Base-by-base conservation (phyloP, 129 eudicot genomes). In the Kitagawia praeruptora region DNA sequence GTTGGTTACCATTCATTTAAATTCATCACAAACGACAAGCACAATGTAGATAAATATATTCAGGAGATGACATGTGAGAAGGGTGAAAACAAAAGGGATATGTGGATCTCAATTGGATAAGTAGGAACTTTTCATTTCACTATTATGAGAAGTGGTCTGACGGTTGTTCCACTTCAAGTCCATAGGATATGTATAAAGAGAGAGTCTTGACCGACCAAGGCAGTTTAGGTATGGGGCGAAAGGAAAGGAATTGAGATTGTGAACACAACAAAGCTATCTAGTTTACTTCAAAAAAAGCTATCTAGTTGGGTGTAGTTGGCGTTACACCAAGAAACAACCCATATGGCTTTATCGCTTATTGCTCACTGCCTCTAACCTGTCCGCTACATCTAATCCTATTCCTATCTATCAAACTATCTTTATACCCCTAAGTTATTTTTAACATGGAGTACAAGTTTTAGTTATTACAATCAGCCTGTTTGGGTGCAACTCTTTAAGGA, bases 61-160 rank as follows among this genome's bases (percentile, higher is more conserved):
- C 23, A 51, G 8, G 6, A 56, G 47, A 11, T 31, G 63, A 34
- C 37, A 31, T 28, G 75, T 27, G 14, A 41, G 56, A 34, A 16
- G n/a, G 69, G 34, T 9, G 76, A 31, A 58, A 79, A 70, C 51
- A 23, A 23, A 12, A 34, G 40, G 13, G 49, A 70, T 46, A 70
- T 46, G 70, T 12, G 77, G 77, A 45, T 73, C 25, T 16, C 1
- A 66, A 70, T 49, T 79, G 82, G 82, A 70, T 79, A 70, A 49
- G 82, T 79, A 34, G 77, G 77, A 70, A 79, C 75, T 66, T 44
- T 74, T 74, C 77, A 46, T 42, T 42, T 74, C 77, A 42, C 56
- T 74, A 12, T n/a, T 7, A 8, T 2, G 49, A 74, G 6, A 12
- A 42, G 56, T 25, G 18, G 15, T 42, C 15, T 73, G 76, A 41